phyloP scores from a whole-genome alignment of 2,329 filamentous ascomycete species.

The Myriosclerotinia scirpicola region DNA sequence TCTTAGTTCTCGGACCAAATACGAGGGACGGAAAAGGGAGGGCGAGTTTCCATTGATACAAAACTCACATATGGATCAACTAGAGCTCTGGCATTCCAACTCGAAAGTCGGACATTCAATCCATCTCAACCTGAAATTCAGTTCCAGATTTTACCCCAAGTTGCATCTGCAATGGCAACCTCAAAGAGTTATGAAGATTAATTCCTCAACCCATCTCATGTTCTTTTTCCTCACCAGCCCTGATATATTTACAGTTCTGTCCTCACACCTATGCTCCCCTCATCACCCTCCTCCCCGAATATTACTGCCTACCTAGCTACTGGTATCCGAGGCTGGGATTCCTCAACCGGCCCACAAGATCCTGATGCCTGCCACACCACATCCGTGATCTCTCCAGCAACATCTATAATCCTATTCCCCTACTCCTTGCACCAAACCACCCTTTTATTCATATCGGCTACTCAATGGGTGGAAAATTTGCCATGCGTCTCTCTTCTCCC shows the following conservation, averaged over 20 bases:
- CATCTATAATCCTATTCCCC: constrained; percentile 33
- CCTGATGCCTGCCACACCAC: constrained; percentile 40
- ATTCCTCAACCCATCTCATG: constrained; percentile 20
- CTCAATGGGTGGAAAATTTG: constrained; percentile 46
- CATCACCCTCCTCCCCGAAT: constrained; percentile 20
- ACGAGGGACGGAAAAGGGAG: background rate
- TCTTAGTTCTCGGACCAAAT: background rate
- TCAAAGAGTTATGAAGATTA: constrained; percentile 4
- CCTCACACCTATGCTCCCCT: constrained; percentile 40
- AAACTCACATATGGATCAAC: background rate
- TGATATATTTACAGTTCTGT: constrained; percentile 45
- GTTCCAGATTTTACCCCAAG: background rate
- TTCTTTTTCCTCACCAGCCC: constrained; percentile 21
- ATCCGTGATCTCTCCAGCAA: constrained; percentile 34
- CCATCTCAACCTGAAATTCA: background rate
- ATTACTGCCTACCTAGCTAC: constrained; percentile 39
- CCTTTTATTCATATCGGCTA: constrained; percentile 43
- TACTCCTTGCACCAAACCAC: constrained; percentile 22
- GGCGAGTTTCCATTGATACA: background rate
- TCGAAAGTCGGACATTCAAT: background rate
- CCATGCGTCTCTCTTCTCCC: constrained; percentile 19
- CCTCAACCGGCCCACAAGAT: constrained; percentile 34
- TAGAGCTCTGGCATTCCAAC: background rate
- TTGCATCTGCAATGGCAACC: background rate
- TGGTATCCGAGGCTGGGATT: constrained; percentile 44